Evolutionary conservation across 225 moss, liverwort and hornwort genomes (phyloP), one percentile per base, ranked within the genome.

Genomic region (Bryum argenteum): DNA sequence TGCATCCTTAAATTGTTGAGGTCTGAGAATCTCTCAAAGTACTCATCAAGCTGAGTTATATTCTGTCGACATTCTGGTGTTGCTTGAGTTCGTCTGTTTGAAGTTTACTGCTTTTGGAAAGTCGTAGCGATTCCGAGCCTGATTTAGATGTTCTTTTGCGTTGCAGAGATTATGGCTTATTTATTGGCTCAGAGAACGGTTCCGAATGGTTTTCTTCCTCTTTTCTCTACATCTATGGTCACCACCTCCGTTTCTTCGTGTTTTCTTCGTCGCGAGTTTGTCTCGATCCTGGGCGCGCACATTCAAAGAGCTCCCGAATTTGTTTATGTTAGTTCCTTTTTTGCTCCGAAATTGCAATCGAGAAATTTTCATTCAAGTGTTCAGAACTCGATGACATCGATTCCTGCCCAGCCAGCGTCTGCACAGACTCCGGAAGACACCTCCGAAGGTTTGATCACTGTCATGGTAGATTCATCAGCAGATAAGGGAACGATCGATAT

Each of bases 401-500:
- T 75, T 44, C 75, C 57, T 72, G 80, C 82, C 9, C 82, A 64
- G 65, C 60, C 72, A 51, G 75, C 66, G 19, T 67, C 80, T 40
- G 55, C 77, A 24, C 61, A 75, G 55, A 71, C 72, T 61, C 71
- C 66, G 40, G 82, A 77, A 70, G 75, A 80, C 58, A 76, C 66
- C 44, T 73, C 73, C 1, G 51, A 80, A 41, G 77, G 66, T 28
- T 54, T 54, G 59, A 24, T 83, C 38, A 81, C 63, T 66, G 81
- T 93, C 9, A 10, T 66, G 8, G 69, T 94, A 63, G 80, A 87
- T 50, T 88, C 67, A 69, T 74, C 81, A 40, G 71, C 81, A 26
- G 81, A 91, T 65, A 74, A 77, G 51, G 65, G 50, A 40, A 76
- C 75, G 53, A 89, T 91, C 48, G 70, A 70, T 42, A 85, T 94